Percentiles rank a stretch among this genome's conserved stretches.
phyloP scores from a whole-genome alignment of 75 land plant species.

The Selaginella moellendorffii region DNA sequence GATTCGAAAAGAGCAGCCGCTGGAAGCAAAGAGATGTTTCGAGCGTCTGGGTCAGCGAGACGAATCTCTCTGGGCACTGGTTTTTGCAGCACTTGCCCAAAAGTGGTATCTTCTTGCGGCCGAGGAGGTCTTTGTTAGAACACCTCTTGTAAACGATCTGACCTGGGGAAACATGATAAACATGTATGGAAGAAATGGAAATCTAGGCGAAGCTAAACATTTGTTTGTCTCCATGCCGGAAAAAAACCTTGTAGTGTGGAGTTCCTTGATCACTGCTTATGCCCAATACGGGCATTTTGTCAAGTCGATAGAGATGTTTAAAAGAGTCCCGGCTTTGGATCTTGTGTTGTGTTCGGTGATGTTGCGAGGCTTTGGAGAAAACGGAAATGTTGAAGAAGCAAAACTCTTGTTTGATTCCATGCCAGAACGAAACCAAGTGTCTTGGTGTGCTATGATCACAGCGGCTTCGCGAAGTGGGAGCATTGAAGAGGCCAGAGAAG shows the following conservation, averaged over 20 bases:
- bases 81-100: no score
- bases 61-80: no score
- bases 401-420: neutral
- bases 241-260: conserved; percentile 37
- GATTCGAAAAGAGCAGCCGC: no score
- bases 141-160: no score
- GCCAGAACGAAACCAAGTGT: neutral
- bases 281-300: conserved; percentile 14
- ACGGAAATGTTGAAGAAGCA: neutral
- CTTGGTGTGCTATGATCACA: neutral
- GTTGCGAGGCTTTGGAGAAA: neutral
- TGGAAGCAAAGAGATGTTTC: no score
- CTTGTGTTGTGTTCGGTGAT: neutral
- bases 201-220: conserved; percentile 1
- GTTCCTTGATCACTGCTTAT: conserved; percentile 31
- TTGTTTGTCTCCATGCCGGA: conserved; percentile 11
- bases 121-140: no score
- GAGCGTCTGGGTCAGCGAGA: no score
- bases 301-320: neutral
- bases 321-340: neutral
- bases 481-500: neutral
- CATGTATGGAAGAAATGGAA: no score
- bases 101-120: no score
- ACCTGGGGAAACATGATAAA: no score
- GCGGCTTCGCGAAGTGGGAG: neutral